phyloP scores from a whole-genome alignment of 2,329 filamentous ascomycete species.

The Cercospora berteroae region DNA sequence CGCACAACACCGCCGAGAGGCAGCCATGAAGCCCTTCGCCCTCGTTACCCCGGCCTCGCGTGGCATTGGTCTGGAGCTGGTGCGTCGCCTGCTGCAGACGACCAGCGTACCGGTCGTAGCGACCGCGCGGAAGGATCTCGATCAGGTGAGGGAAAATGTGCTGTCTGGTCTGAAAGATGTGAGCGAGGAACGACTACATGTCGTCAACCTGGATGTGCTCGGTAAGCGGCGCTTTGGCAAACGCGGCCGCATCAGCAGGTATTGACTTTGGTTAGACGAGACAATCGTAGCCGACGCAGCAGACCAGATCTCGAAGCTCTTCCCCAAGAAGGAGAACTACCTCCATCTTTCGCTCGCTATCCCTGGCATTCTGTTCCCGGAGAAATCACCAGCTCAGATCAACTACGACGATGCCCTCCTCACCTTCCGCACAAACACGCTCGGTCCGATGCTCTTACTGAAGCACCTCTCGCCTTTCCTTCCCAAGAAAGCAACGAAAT shows the following conservation, averaged over 20 bases:
- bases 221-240: conserved; percentile 41
- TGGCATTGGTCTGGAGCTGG: conserved; percentile 62
- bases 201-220: conserved; percentile 58
- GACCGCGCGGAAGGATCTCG: conserved; percentile 56
- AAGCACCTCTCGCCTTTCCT: conserved; percentile 73
- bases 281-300: conserved; percentile 58
- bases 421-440: conserved; percentile 70
- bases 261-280: conserved; percentile 53
- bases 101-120: conserved; percentile 60
- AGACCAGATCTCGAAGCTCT: conserved; percentile 38
- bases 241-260: not conserved
- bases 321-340: conserved; percentile 49
- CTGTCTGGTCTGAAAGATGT: conserved; percentile 51
- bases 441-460: conserved; percentile 72
- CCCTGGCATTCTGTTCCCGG: conserved; percentile 69
- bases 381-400: conserved; percentile 68
- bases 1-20: not conserved
- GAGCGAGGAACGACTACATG: conserved; percentile 48
- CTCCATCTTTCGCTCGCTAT: conserved; percentile 68
- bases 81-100: conserved; percentile 56
- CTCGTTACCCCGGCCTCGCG: conserved; percentile 60
- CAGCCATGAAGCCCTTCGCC: conserved; percentile 48
- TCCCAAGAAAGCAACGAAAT: conserved; percentile 55
- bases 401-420: conserved; percentile 60
- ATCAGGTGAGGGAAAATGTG: conserved; percentile 50